Conservation (phyloP, 768 basidiomycete species). For the Suillus tomentosus region DNA sequence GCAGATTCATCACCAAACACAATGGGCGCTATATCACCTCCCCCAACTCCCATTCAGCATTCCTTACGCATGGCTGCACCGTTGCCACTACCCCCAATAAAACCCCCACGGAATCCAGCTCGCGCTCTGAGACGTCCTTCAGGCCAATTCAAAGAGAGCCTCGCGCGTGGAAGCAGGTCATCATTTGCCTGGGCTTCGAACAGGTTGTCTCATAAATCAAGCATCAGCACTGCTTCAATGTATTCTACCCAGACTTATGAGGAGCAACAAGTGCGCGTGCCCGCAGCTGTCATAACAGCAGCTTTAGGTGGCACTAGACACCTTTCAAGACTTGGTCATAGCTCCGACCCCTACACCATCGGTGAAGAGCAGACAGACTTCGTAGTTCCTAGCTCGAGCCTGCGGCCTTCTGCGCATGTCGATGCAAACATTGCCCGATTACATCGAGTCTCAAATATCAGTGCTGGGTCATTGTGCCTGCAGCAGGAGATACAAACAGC, state of each 20-base stretch:
- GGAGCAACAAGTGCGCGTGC: constrained; percentile 33
- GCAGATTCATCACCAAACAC: background rate
- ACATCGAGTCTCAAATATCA: constrained; percentile 33
- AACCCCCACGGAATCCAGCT: constrained; percentile 4
- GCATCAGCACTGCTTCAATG: constrained; percentile 36
- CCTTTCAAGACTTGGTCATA: constrained; percentile 19
- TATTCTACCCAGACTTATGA: constrained; percentile 44
- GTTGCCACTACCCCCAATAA: background rate
- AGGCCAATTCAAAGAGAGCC: background rate
- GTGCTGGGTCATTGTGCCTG: constrained; percentile 25
- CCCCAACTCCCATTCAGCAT: background rate
- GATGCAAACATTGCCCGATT: constrained; percentile 8
- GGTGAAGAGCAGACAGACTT: constrained; percentile 7
- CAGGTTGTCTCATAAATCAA: constrained; percentile 23
- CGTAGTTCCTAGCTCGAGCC: constrained; percentile 4
- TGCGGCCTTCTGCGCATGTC: background rate
- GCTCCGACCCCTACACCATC: constrained; percentile 20
- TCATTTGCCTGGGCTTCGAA: background rate
- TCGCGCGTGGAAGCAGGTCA: background rate
- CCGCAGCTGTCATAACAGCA: constrained; percentile 38
- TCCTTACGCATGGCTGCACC: background rate
- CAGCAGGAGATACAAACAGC: constrained; percentile 18
- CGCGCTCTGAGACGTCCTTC: background rate
- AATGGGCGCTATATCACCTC: background rate
- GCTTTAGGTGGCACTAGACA: constrained; percentile 33